Base-by-base conservation (phyloP, 495 filamentous ascomycete species). In the Hypoxylon intermedium region DNA sequence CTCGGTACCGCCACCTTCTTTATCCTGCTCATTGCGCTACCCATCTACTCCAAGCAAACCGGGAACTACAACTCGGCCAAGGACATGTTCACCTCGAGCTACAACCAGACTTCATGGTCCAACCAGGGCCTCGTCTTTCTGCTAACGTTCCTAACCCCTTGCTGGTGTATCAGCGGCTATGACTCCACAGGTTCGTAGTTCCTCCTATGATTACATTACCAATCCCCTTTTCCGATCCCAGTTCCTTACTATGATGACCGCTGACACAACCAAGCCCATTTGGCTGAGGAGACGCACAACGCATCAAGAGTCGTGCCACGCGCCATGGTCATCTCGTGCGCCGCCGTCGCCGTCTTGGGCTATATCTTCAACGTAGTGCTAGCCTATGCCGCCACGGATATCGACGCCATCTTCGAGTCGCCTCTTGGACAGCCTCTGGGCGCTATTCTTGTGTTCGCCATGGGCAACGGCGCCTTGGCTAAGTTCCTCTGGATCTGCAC, bases 141-240 rank as follows among this genome's bases (percentile, higher is more conserved):
- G 20, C 24, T 48, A 24, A 26, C 45, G 1, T 48, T 48, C 24
- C 31, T 48, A 11, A 18, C 18, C 2, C 45, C 45, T 24, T 48
- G 45, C 45, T 48, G 45, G 45, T 48, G 45, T 12, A 48, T 48
- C 24, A 48, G 45, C 45, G 45, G 45, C 3, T 48, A 48, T 31
- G 45, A 48, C 31, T 48, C 45, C 7, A 33, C 45, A 48, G 45
- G 45, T 48, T 3, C 30, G 45, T 28, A 26, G 5, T 9, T 11
- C 6, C 31, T 34, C 31, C 24, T 7, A 4, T 26, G 24, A n/a
- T 26, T 7, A 3, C 31, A 34, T 34, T 13, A 37, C n/a, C 34
- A 11, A 15, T 15, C 34, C 11, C 7, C 24, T 26, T 26, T 13
- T 15, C 34, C n/a, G 31, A 6, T 34, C 31, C 2, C n/a, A 5